phyloP scores from a whole-genome alignment of 192 early-diverging fungal genomes.

The Funneliformis geosporum region DNA sequence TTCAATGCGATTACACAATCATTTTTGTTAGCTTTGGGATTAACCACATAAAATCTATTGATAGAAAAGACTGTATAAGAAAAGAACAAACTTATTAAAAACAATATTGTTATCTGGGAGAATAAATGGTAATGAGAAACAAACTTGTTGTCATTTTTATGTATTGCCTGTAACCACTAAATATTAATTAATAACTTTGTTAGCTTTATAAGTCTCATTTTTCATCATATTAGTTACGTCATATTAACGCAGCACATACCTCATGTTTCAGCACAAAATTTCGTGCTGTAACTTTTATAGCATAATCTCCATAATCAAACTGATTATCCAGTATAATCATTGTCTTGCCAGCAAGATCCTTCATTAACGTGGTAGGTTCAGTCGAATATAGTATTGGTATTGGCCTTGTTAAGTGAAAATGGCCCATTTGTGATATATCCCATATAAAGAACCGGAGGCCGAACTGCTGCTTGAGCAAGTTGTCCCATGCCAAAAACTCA shows the following conservation, averaged over 20 bases:
- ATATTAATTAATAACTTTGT: not conserved
- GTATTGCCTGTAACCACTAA: constrained; percentile 30
- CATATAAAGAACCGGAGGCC: constrained; percentile 23
- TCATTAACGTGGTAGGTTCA: constrained; percentile 31
- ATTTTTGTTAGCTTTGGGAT: constrained; percentile 18
- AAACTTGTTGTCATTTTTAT: constrained; percentile 26
- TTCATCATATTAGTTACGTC: not conserved
- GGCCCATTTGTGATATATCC: constrained; percentile 34
- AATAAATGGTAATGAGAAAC: not conserved
- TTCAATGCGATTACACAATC: constrained; percentile 8
- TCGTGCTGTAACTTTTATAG: constrained; percentile 16
- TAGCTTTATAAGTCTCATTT: constrained; percentile 1
- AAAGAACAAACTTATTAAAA: not conserved
- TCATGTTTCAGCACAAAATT: constrained; percentile 25
- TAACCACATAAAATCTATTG: constrained; percentile 28
- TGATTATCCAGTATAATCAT: constrained; percentile 29
- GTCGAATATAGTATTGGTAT: constrained; percentile 24
- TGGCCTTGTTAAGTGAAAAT: constrained; percentile 16
- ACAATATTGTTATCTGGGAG: not conserved
- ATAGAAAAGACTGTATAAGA: not conserved
- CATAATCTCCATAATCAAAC: constrained; percentile 27
- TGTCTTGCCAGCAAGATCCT: constrained; percentile 23
- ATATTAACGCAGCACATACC: constrained; percentile 1
- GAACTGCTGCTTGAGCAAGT: constrained; percentile 18
- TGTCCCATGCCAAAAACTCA: constrained; percentile 21